Percentiles rank a stretch among this genome's conserved stretches.
Conservation (phyloP, 768 basidiomycete species). For the Suillus alpinus region DNA sequence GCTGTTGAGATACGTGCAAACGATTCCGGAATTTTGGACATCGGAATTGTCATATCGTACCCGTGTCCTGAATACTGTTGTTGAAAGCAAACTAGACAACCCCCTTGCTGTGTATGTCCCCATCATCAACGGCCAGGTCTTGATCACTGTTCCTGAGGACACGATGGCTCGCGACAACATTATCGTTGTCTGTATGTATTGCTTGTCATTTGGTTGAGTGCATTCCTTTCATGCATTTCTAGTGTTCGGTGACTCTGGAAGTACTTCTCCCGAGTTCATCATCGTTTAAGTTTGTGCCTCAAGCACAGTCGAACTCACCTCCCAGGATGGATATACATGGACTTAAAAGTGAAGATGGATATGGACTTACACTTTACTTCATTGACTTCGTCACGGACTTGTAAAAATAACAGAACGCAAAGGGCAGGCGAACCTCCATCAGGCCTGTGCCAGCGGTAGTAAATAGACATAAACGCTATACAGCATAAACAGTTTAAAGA, state of each 20-base stretch:
- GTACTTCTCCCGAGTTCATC: constrained; percentile 54
- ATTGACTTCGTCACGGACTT: not conserved
- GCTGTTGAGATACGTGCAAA: too few relatives aligned
- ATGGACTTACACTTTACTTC: not conserved
- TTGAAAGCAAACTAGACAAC: constrained; percentile 36
- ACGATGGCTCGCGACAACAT: constrained; percentile 42
- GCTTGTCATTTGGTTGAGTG: not conserved
- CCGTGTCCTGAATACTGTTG: not conserved
- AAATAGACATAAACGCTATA: too few relatives aligned
- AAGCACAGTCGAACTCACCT: not conserved
- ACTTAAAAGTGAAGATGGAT: not conserved
- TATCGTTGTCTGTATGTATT: constrained; percentile 57
- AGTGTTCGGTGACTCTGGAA: constrained; percentile 74
- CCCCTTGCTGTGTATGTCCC: constrained; percentile 59
- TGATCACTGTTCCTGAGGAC: constrained; percentile 53
- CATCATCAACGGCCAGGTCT: constrained; percentile 50
- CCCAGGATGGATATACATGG: not conserved
- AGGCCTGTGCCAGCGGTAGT: not conserved
- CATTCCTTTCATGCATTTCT: constrained; percentile 1
- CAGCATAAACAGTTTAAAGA: too few relatives aligned
- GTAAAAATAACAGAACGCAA: constrained; percentile 46
- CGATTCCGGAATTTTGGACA: constrained; percentile 29
- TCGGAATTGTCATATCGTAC: constrained; percentile 31
- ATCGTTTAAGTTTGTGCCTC: constrained; percentile 32
- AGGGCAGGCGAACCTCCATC: constrained; percentile 42